Evolutionary conservation across 2,329 filamentous ascomycete species (phyloP).

Genomic region (Xylaria sp.): DNA sequence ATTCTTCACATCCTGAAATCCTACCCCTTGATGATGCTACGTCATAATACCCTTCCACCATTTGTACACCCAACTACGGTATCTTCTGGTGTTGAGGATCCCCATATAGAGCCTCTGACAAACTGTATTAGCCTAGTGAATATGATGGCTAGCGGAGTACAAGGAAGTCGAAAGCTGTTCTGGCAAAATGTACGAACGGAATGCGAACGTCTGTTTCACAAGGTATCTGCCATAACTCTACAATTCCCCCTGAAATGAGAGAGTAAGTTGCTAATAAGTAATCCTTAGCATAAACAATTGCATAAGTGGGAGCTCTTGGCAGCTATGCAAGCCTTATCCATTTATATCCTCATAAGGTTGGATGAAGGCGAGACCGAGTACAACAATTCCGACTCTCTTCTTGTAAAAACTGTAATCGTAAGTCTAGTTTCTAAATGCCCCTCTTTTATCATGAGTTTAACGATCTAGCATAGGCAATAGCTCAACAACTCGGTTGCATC

Average conservation of each 20-base stretch:
- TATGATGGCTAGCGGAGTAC: slow-evolving; percentile 51
- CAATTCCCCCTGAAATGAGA: background rate
- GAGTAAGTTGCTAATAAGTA: slow-evolving; percentile 22
- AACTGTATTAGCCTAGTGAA: slow-evolving; percentile 57
- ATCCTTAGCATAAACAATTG: slow-evolving; percentile 46
- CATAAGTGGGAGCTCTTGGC: slow-evolving; percentile 55
- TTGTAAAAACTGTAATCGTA: slow-evolving; percentile 53
- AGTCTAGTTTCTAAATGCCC: slow-evolving; percentile 26
- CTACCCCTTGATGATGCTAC: slow-evolving; percentile 54
- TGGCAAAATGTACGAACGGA: slow-evolving; percentile 58
- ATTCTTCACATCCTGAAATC: no score
- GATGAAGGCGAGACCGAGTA: slow-evolving; percentile 58
- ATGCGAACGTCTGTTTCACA: slow-evolving; percentile 54
- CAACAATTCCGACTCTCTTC: slow-evolving; percentile 55
- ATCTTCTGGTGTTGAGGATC: slow-evolving; percentile 40
- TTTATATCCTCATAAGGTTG: slow-evolving; percentile 57
- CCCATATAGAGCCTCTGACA: slow-evolving; percentile 52
- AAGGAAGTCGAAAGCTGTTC: slow-evolving; percentile 55
- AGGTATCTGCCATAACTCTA: slow-evolving; percentile 48
- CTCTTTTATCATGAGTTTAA: background rate
- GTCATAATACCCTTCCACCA: slow-evolving; percentile 53
- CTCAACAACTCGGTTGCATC: slow-evolving; percentile 34
- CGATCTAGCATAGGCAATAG: slow-evolving; percentile 8
- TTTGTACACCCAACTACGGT: slow-evolving; percentile 55
- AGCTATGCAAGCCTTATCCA: slow-evolving; percentile 57